A percentile compares a stretch with the other conserved stretches of the same genome.
phyloP scores from a whole-genome alignment of 257 asterid genomes.

The Rehmannia glutinosa region DNA sequence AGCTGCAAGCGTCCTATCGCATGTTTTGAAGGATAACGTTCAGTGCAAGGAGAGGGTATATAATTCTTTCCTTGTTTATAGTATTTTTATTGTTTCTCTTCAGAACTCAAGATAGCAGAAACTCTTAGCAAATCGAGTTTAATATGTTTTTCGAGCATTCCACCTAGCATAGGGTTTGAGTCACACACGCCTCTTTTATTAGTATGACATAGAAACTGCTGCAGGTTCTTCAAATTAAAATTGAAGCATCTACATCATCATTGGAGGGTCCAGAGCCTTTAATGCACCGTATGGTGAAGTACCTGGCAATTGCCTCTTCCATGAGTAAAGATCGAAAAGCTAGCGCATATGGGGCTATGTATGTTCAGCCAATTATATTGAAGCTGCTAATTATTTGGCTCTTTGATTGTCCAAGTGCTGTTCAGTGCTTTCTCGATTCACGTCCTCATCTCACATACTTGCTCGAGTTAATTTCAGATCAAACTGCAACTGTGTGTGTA shows the following conservation, averaged over 20 bases:
- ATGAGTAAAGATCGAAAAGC: constrained; percentile 66
- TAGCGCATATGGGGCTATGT: constrained; percentile 31
- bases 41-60: constrained; percentile 91
- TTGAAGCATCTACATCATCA: constrained; percentile 64
- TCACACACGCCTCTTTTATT: neutral
- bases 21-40: constrained; percentile 69
- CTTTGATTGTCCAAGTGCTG: constrained; percentile 76
- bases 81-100: neutral
- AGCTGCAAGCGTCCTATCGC: constrained; percentile 91
- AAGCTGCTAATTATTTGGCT: constrained; percentile 83
- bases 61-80: constrained; percentile 12
- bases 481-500: constrained; percentile 50
- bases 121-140: no score
- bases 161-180: neutral
- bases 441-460: constrained; percentile 84
- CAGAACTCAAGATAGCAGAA: constrained; percentile 1
- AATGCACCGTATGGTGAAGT: constrained; percentile 88
- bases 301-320: constrained; percentile 84
- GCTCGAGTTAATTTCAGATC: constrained; percentile 68
- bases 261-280: constrained; percentile 82
- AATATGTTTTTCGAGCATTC: neutral
- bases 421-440: constrained; percentile 77
- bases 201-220: constrained; percentile 22
- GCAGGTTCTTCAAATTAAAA: constrained; percentile 78
- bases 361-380: constrained; percentile 69